Evolutionary conservation across 1,284 basidiomycete species (phyloP), one percentile per base, ranked within the genome.

Genomic region (Pseudozyma tsukubaensis): DNA sequence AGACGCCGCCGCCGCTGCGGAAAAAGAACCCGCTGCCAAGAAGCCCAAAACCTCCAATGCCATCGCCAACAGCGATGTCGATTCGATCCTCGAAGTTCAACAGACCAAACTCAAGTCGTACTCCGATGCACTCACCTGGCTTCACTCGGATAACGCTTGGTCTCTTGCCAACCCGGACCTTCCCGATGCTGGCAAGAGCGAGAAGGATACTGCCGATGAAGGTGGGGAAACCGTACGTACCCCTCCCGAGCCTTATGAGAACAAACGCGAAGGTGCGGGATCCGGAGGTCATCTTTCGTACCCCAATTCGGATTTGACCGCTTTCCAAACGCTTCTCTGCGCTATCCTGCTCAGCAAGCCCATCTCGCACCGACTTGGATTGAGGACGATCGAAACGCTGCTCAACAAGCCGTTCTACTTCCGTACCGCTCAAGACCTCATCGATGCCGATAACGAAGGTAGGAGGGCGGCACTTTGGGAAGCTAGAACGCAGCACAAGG

Each of bases 401-500:
- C 63, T 78, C 44, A 76, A 70, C 64, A 58, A 67, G 42, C 76
- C 76, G 0, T 78, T 49, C 62, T 53, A 51, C 40, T 64, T 76
- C 32, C 55, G 57, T 19, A 68, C 63, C 2, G 62, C 62, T 0
- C n/a, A 64, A 34, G 74, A 72, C 8, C 51, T 76, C 14, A 14
- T 68, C 18, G 71, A 76, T 21, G 74, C 64, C 0, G 76, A 64
- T 8, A 57, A 71, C 48, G 71, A 78, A 34, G 74, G 76, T 3
- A 4, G 74, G 9, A n/a, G 76, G 3, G 72, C 67, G 0, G 76
- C 64, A 10, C 43, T 78, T 2, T 78, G 73, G 73, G 67, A 73
- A 43, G 76, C 76, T 2, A 50, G 74, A 12, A 78, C 76, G 2
- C 76, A 76, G 58, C 76, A 78, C 34, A 78, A 78, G 40, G 76